Evolutionary conservation across 768 basidiomycete species (phyloP), one percentile per base, ranked within the genome.

Genomic region (Rhodotorula graminis): DNA sequence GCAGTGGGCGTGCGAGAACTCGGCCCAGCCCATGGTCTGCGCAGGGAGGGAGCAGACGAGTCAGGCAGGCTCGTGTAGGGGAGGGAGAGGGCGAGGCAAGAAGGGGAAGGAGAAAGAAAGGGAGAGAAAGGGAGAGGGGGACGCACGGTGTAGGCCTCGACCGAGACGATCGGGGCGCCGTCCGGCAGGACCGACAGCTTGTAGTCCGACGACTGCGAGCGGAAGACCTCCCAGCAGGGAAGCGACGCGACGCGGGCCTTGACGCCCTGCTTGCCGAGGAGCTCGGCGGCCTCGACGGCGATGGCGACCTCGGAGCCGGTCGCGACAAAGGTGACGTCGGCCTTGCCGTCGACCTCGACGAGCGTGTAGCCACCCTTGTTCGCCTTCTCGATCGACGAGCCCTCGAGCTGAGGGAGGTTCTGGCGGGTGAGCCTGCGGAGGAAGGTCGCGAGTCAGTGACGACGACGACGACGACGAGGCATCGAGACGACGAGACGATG

Each of bases 401-500:
- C 87, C 79, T 89, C 91, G 71, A 97, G 88, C 80, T 96, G 93
- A 63, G 93, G 93, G 50, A 97, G 86, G 84, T 92, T 93, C 84
- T 95, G 91, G 55, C 91, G 87, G 65, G 92, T 91, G 65, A 79
- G 75, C 60, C 44, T 46, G 44, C 44, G 44, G n/a, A n/a, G 15
- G 44, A 18, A 14, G 44, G 44, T 12, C 65, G 47, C 11, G 31
- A 46, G 44, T 46, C 44, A 46, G 44, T 14, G 18, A 46, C 44
- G 44, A 12, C 9, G 37, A 9, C 37, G 37, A 37, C 37, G 37
- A 14, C 44, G 44, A 46, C 44, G 44, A n/a, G n/a, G n/a, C n/a
- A n/a, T n/a, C n/a, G n/a, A n/a, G n/a, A 46, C 44, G 18, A 14
- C 44, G 44, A 18, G 44, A 46, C 44, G 44, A 46, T 12, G 18